Evolutionary conservation across 208 protist genomes (phyloP), one percentile per base, ranked within the genome.

Genomic region (Leptomonas pyrrhocoris): DNA sequence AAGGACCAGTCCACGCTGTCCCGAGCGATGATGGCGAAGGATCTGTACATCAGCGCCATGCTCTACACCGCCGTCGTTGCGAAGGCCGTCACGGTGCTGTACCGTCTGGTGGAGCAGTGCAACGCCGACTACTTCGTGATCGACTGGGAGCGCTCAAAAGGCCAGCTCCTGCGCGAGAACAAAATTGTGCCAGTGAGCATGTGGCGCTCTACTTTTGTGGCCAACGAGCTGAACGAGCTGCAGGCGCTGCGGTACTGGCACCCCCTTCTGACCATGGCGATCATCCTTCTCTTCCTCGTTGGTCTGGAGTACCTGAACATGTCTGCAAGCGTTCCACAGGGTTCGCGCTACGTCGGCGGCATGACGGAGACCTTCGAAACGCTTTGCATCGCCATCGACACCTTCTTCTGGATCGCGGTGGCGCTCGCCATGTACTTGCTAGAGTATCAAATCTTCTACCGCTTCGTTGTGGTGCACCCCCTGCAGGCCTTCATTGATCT

Each of bases 111-210:
- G 13, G 90, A 95, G 73, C 92, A 97, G 73, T 95, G 90, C 73
- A 95, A 92, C 71, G 84, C 86, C 0, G 84, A 94, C 55, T 90
- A 93, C 74, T 95, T 95, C 68, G 75, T 95, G n/a, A 85, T 97
- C 27, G 92, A 97, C 72, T 97, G 90, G 92, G 90, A 97, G 64
- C 68, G 85, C 21, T 88, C 86, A 67, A 94, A 93, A 60, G 90
- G 90, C 21, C 84, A 94, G 62, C 75, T 93, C n/a, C 79, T 93
- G 48, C 84, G 83, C n/a, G 92, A 94, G 61, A 93, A 93, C 74
- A 88, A 91, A 30, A 63, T 92, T 12, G 79, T 93, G 12, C 88
- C 88, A 12, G 86, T 96, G 31, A 94, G 89, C 69, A 94, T 94
- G 89, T 97, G 90, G 90, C 83, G 92, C 48, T 89, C 86, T 6